Evolutionary conservation across 345 rosid species (phyloP), one percentile per base, ranked within the genome.

Genomic region (Acer saccharum): DNA sequence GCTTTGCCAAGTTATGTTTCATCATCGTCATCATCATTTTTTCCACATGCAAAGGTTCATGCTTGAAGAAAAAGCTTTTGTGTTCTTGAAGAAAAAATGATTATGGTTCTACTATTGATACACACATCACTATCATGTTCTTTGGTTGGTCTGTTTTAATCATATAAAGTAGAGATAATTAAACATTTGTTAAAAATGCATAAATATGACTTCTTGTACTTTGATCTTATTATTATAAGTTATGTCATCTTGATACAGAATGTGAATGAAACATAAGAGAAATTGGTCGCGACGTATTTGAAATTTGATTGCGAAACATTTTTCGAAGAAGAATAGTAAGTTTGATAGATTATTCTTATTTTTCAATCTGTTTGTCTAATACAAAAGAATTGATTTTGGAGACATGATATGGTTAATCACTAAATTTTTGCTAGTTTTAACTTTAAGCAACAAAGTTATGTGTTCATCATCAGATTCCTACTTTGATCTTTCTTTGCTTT

Each of bases 91-190:
- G 73, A 54, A 71, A 66, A 35, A 77, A 77, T 68, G 68, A 69
- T 74, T 65, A 76, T 57, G 81, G 65, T 78, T 71, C 43, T 55
- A 77, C 43, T 58, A n/a, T 54, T 52, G n/a, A 76, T 50, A 29
- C 46, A 73, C 61, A 4, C 39, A 20, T 50, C 55, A 50, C 55
- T 13, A 14, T 50, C 55, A 50, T 11, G 55, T 50, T 3, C 18
- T 50, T 50, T 50, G 55, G 18, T 50, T 50, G 55, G 55, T 50
- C 55, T 11, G 55, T 50, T 50, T 35, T 35, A 50, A 50, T 50
- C 55, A 50, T 13, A 50, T 50, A 50, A 50, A 50, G 55, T 50
- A 50, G 55, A 50, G 55, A 50, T 50, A 14, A 50, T 12, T 50
- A 10, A 50, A 50, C 13, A 12, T 50, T 50, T 50, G 55, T 50